Evolutionary conservation across 352 stramenopile species (phyloP), one percentile per base, ranked within the genome.

Genomic region (Phytophthora foliorum): DNA sequence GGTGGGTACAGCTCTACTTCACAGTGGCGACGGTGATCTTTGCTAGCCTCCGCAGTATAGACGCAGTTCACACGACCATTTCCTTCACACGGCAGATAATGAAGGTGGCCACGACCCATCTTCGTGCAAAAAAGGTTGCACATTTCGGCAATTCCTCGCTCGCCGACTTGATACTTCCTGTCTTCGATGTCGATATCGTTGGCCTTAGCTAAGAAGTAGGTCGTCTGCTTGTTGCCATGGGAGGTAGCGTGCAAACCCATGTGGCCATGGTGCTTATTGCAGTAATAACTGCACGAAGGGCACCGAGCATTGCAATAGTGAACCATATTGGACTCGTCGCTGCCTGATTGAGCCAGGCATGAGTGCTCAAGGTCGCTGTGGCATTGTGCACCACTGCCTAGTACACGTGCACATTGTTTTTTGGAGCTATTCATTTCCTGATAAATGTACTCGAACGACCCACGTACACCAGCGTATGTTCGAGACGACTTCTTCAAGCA

Each of bases 351-450:
- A 38, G 29, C 24, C 14, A 75, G 21, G 58, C 82, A 93, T 6
- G 75, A 69, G 66, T 93, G 85, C 0, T 27, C 39, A 27, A 53
- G 17, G 0, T 61, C 74, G 1, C 56, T n/a, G 27, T 90, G 82
- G 11, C 64, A 49, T n/a, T 73, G 55, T 13, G 84, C 52, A 6
- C 75, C 72, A n/a, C 69, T 56, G 16, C 31, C 41, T 7, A 92
- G 39, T 21, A 80, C 53, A 17, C 36, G 54, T 0, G 63, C 61
- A 19, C 83, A 91, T 36, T 78, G 77, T 54, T 88, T 89, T 17
- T 83, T 82, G 9, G 57, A 65, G 6, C 81, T 82, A 51, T 91
- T 91, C 85, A 93, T 93, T 34, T 91, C 85, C 44, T 93, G 76
- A 11, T 72, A 81, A 13, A 77, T 79, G 52, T 89, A 91, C 38